A percentile compares a stretch with the other conserved stretches of the same genome.
phyloP scores from a whole-genome alignment of 345 rosid species.

The Eucalyptus polybractea region DNA sequence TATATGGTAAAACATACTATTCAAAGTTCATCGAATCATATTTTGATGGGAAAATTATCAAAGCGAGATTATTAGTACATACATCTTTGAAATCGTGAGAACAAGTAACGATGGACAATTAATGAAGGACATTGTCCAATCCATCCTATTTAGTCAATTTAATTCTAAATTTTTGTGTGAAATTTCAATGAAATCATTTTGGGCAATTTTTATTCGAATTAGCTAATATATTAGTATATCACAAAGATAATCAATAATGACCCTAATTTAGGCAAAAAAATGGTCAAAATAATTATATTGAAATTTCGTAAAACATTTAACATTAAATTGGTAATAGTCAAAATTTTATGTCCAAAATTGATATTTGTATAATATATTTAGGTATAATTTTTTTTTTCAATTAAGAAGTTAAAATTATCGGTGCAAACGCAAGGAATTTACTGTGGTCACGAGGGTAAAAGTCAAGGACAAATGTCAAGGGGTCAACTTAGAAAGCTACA shows the following conservation, averaged over 20 bases:
- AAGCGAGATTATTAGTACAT: background rate
- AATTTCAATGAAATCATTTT: background rate
- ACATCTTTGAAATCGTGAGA: background rate
- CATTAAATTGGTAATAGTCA: background rate
- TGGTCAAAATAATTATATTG: background rate
- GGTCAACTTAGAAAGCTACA: background rate
- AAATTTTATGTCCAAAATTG: background rate
- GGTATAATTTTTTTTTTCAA: background rate
- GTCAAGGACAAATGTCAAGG: background rate
- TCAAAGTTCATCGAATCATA: background rate
- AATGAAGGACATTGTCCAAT: background rate
- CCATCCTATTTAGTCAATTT: background rate
- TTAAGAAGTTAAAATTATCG: background rate
- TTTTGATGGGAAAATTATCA: background rate
- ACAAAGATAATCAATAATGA: background rate
- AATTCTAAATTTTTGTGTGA: background rate
- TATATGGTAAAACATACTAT: background rate
- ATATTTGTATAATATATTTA: background rate
- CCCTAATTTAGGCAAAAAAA: no score
- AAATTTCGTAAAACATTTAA: background rate
- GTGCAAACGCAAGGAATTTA: background rate
- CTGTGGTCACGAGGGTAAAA: background rate
- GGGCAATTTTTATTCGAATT: background rate
- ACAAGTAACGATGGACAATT: background rate
- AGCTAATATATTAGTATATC: fast-evolving